These are phyloP conservation scores for Suhomyces prunicola DNA, from an alignment of 805 yeast species.

Conservation along the genomic window DNA sequence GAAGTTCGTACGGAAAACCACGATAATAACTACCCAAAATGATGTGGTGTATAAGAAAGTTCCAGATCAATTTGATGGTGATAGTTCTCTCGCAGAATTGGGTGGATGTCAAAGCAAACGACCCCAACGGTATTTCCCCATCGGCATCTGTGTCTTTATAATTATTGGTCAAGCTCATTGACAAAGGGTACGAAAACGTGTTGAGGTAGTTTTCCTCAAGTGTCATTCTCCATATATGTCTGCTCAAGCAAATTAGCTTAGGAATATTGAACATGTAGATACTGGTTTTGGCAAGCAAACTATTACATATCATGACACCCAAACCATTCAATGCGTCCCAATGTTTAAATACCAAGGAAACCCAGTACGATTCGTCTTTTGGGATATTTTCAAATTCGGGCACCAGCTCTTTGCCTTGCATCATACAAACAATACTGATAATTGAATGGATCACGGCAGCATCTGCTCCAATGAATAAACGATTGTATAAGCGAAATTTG, in stretches of 20 bases:
- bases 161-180: not conserved
- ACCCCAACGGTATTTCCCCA: not conserved
- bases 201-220: conserved; percentile 18
- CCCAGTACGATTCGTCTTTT: conserved; percentile 20
- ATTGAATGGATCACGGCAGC: conserved; percentile 25
- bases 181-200: conserved; percentile 9
- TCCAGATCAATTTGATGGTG: conserved; percentile 23
- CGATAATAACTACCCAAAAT: conserved; percentile 13
- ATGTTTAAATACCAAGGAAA: conserved; percentile 14
- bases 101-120: conserved; percentile 8
- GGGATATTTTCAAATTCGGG: conserved; percentile 1
- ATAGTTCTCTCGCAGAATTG: conserved; percentile 23
- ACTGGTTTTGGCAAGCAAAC: conserved; percentile 16
- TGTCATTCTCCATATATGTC: conserved; percentile 15
- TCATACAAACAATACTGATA: conserved; percentile 19
- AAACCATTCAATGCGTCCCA: conserved; percentile 27
- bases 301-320: conserved; percentile 22
- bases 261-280: conserved; percentile 9
- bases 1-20: conserved; percentile 19
- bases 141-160: not conserved
- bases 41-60: conserved; percentile 14
- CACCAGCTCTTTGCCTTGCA: conserved; percentile 6
- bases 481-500: conserved; percentile 15
- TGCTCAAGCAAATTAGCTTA: conserved; percentile 7
- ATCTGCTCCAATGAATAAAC: conserved; percentile 19